Conservation (phyloP, 2,329 filamentous ascomycete genomes). For the Verticillium zaregamsianum region DNA sequence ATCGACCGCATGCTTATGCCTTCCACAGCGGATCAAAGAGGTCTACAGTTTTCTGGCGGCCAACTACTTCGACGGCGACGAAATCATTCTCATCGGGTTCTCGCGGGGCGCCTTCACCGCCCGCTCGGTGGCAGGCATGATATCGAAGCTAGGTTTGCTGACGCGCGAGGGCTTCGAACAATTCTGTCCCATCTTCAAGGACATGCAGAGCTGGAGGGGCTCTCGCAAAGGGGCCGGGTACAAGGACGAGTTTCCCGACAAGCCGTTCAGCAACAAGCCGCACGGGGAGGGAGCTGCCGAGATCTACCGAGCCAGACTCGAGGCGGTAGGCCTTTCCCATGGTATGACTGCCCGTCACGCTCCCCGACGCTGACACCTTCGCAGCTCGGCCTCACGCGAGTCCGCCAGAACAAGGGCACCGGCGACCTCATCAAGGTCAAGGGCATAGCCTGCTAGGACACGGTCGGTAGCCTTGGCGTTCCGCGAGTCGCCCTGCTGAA, state of each 20-base stretch:
- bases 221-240: slow-evolving; percentile 22
- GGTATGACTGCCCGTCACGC: accelerated
- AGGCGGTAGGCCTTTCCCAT: slow-evolving; percentile 26
- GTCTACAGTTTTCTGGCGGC: slow-evolving; percentile 59
- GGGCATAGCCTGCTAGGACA: slow-evolving; percentile 41
- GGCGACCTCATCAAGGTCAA: slow-evolving; percentile 42
- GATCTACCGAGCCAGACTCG: slow-evolving; percentile 38
- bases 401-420: slow-evolving; percentile 28
- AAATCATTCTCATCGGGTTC: slow-evolving; percentile 54
- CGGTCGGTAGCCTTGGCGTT: slow-evolving; percentile 38
- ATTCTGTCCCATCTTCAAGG: slow-evolving; percentile 53
- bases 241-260: slow-evolving; percentile 39
- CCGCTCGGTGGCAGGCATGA: slow-evolving; percentile 51
- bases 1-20: background rate
- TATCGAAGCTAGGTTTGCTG: slow-evolving; percentile 45
- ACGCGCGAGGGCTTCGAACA: slow-evolving; percentile 48
- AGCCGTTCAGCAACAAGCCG: slow-evolving; percentile 46
- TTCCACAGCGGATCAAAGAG: slow-evolving; percentile 49
- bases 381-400: slow-evolving; percentile 31
- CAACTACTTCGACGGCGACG: slow-evolving; percentile 56
- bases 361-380: background rate
- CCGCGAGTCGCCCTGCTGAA: slow-evolving; percentile 41
- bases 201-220: slow-evolving; percentile 49
- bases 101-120: slow-evolving; percentile 56
- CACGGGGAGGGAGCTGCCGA: slow-evolving; percentile 35